A percentile compares a stretch with the other conserved stretches of the same genome.
These are phyloP conservation scores for Ulmus americana DNA, from an alignment of 331 rosid genomes.

Conservation along the genomic window DNA sequence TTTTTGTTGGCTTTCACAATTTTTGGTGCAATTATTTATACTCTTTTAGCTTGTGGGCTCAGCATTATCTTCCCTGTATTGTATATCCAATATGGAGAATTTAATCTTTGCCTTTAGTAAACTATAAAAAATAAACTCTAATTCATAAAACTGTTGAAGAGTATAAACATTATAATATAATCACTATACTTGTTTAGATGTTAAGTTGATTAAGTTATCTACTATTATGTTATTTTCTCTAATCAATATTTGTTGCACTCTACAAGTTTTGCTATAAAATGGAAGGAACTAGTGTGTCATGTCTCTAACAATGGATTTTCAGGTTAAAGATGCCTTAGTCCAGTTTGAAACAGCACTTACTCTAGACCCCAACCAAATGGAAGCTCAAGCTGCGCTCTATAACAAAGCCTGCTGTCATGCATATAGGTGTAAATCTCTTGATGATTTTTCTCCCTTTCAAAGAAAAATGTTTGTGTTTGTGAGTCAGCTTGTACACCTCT, in stretches of 20 bases:
- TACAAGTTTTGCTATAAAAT: not conserved
- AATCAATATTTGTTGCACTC: not conserved
- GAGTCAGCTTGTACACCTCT: not conserved
- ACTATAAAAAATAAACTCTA: too few relatives aligned
- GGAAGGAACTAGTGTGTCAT: slow-evolving; percentile 9
- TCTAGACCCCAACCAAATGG: slow-evolving; percentile 76
- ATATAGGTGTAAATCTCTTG: slow-evolving; percentile 48
- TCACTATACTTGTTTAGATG: not conserved
- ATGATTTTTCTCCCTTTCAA: not conserved
- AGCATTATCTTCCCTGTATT: too few relatives aligned
- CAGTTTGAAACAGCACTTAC: slow-evolving; percentile 84
- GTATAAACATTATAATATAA: not conserved
- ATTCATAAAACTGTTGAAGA: too few relatives aligned
- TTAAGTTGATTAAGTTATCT: not conserved
- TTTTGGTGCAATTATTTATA: too few relatives aligned
- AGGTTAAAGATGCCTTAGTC: slow-evolving; percentile 89
- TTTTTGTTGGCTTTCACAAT: too few relatives aligned
- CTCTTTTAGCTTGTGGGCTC: too few relatives aligned
- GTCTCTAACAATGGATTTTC: slow-evolving; percentile 26
- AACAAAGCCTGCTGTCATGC: slow-evolving; percentile 99
- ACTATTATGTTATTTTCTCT: not conserved
- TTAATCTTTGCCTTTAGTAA: too few relatives aligned
- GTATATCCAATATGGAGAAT: too few relatives aligned
- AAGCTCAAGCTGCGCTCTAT: slow-evolving; percentile 90
- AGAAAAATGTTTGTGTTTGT: too few relatives aligned